Percentiles rank a stretch among this genome's conserved stretches.
phyloP scores from a whole-genome alignment of 2,329 filamentous ascomycete species.

The Penicillium hesseltinei region DNA sequence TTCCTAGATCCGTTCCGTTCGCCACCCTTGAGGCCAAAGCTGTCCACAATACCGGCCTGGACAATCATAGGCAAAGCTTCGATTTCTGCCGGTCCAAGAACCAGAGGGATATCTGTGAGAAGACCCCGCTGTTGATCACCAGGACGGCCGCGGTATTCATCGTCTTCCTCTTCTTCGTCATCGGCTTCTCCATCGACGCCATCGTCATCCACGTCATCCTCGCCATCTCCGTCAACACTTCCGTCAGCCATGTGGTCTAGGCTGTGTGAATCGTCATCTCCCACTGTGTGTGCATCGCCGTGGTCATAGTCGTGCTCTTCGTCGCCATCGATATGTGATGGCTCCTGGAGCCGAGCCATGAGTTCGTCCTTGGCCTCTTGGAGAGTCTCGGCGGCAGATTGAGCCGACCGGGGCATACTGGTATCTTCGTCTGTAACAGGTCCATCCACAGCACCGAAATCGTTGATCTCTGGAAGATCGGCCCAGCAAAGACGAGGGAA shows the following conservation, averaged over 20 bases:
- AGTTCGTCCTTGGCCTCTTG: slow-evolving; percentile 52
- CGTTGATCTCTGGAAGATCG: slow-evolving; percentile 45
- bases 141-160: slow-evolving; percentile 52
- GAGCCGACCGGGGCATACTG: slow-evolving; percentile 47
- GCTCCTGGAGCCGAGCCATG: slow-evolving; percentile 50
- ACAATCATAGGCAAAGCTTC: slow-evolving; percentile 97
- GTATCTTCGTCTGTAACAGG: slow-evolving; percentile 47
- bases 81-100: slow-evolving; percentile 90
- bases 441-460: slow-evolving; percentile 41
- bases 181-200: slow-evolving; percentile 51
- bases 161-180: slow-evolving; percentile 53
- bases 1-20: slow-evolving; percentile 63
- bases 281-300: slow-evolving; percentile 42
- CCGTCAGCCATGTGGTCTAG: slow-evolving; percentile 45
- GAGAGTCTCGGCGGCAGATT: slow-evolving; percentile 50
- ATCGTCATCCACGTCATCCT: slow-evolving; percentile 52
- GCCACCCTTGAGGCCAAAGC: slow-evolving; percentile 67
- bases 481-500: slow-evolving; percentile 45
- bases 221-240: slow-evolving; percentile 51
- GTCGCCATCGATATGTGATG: slow-evolving; percentile 43
- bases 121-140: slow-evolving; percentile 66
- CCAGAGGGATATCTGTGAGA: slow-evolving; percentile 89
- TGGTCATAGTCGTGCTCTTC: slow-evolving; percentile 39
- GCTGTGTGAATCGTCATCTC: slow-evolving; percentile 44
- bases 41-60: slow-evolving; percentile 89